Evolutionary conservation across 805 yeast genomes (phyloP).

Genomic region (Pichia heedii): DNA sequence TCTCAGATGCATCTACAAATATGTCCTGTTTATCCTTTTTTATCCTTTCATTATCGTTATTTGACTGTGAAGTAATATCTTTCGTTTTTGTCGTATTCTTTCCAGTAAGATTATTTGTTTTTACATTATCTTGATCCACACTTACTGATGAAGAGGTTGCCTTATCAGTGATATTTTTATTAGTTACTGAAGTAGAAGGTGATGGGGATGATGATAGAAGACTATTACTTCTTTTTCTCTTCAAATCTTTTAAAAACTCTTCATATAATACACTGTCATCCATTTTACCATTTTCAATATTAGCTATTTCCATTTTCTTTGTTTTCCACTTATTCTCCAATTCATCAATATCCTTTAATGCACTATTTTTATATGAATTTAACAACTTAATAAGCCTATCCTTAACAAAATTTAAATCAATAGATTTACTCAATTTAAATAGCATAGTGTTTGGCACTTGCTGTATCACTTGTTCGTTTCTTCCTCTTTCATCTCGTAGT

Average conservation of each 20-base stretch:
- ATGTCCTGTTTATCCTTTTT: constrained; percentile 4
- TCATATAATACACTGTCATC: constrained; percentile 26
- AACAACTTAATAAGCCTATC: constrained; percentile 27
- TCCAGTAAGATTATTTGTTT: too few species aligned
- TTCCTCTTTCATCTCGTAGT: constrained; percentile 21
- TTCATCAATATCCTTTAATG: constrained; percentile 29
- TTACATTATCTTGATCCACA: too few species aligned
- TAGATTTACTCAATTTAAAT: constrained; percentile 24
- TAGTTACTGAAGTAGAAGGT: too few species aligned
- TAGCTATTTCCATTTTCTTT: constrained; percentile 30
- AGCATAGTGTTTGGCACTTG: constrained; percentile 28
- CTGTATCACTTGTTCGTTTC: constrained; percentile 23
- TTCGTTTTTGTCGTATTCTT: constrained; percentile 1
- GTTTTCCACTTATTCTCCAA: constrained; percentile 30
- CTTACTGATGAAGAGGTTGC: neutral
- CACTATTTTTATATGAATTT: constrained; percentile 25
- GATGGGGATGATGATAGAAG: too few species aligned
- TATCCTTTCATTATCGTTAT: neutral
- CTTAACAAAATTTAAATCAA: constrained; percentile 25
- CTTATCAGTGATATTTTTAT: constrained; percentile 1
- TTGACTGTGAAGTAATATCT: neutral
- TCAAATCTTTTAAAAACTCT: constrained; percentile 19
- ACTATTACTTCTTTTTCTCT: constrained; percentile 9
- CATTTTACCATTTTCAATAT: constrained; percentile 33
- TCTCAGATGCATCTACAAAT: constrained; percentile 7